These are phyloP conservation scores for Eimeria brunetti DNA, from an alignment of 169 alveolate species.

Conservation along the genomic window DNA sequence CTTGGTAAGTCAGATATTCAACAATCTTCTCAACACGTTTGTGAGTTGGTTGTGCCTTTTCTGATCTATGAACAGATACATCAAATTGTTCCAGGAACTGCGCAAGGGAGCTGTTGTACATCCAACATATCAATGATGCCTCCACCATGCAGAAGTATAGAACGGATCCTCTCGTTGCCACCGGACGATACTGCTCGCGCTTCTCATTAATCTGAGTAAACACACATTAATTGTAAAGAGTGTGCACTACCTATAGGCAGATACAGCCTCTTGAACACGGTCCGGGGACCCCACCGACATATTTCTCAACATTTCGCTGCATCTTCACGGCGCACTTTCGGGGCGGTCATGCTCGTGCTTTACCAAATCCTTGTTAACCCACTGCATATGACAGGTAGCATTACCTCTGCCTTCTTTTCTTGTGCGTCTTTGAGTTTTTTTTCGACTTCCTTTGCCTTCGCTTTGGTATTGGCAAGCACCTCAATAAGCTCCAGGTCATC, in stretches of 20 bases:
- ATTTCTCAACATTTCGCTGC: neutral
- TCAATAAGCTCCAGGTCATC: slow-evolving; percentile 97
- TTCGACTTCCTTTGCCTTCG: slow-evolving; percentile 95
- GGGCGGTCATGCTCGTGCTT: too few relatives aligned
- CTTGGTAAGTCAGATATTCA: slow-evolving; percentile 88
- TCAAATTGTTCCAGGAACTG: slow-evolving; percentile 97
- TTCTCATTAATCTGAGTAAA: slow-evolving; percentile 94
- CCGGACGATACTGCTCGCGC: slow-evolving; percentile 96
- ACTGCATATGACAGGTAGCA: neutral
- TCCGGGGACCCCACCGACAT: neutral
- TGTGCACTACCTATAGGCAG: neutral
- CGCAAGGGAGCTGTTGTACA: slow-evolving; percentile 97
- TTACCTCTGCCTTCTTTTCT: slow-evolving; percentile 85
- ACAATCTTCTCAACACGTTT: slow-evolving; percentile 95
- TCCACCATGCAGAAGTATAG: slow-evolving; percentile 96
- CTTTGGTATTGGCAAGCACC: slow-evolving; percentile 95
- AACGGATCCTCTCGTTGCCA: slow-evolving; percentile 97
- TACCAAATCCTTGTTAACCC: neutral
- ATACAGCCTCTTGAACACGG: neutral
- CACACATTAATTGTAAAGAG: neutral
- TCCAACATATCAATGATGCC: slow-evolving; percentile 96
- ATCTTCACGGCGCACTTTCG: neutral
- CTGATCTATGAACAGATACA: slow-evolving; percentile 94
- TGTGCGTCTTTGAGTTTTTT: slow-evolving; percentile 90
- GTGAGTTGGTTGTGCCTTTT: slow-evolving; percentile 94